Evolutionary conservation across 768 basidiomycete species (phyloP), one percentile per base, ranked within the genome.

Genomic region (Dendrothele bispora): DNA sequence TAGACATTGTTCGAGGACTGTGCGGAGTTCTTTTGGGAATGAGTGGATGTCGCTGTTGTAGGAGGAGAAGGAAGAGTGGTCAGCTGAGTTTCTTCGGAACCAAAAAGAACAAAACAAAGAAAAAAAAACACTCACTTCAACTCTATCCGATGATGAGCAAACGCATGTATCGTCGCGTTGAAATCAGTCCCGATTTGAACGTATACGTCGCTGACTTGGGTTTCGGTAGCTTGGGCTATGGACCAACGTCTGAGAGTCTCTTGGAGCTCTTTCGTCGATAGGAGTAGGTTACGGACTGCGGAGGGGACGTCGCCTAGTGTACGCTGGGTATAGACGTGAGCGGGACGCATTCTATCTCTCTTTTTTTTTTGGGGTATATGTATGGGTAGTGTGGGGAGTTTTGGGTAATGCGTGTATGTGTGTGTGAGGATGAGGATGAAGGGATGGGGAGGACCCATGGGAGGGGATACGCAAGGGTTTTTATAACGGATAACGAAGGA

Each of bases 11-110:
- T 51, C 50, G 1, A 51, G 50, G 14, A 51, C 50, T 1, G 37
- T 30, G 11, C 50, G 50, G 7, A 51, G 50, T 1, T 51, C 50
- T 48, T 39, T 39, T 12, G 50, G 50, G 20, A 51, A 30, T 3
- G 50, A 40, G 17, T 51, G 50, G 37, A 51, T 39, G 12, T 51
- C 50, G 35, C 50, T 51, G 29, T n/a, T n/a, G n/a, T n/a, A n/a
- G n/a, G n/a, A 15, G 37, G 32, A 40, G 1, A 29, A n/a, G 14
- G 17, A 26, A 7, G 22, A 27, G 21, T 39, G 4, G 21, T 30
- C 36, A 7, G 2, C 25, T 1, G n/a, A n/a, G n/a, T n/a, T n/a
- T n/a, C n/a, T n/a, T n/a, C n/a, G n/a, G n/a, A n/a, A n/a, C n/a
- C 24, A 24, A 28, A 43, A 34, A 22, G 14, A 44, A 18, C 26